phyloP scores from a whole-genome alignment of 116 monocot species.

The Trichopus zeylanicus region DNA sequence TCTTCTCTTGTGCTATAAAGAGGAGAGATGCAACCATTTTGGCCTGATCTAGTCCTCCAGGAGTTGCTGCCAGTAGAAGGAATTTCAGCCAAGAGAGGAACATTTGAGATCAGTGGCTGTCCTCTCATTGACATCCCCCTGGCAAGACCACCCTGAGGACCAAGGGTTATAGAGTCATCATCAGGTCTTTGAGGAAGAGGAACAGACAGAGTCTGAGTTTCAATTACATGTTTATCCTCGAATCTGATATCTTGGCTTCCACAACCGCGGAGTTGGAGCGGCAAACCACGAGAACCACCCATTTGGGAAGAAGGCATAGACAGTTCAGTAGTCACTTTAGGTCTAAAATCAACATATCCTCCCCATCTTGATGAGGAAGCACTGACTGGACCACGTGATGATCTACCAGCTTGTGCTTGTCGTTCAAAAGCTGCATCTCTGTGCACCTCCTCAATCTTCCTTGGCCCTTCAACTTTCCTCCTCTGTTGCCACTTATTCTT shows the following conservation, averaged over 20 bases:
- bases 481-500: constrained; percentile 89
- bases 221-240: constrained; percentile 54
- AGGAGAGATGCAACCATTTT: constrained; percentile 32
- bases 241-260: constrained; percentile 52
- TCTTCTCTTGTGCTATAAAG: constrained; percentile 28
- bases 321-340: constrained; percentile 25
- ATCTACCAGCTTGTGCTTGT: constrained; percentile 69
- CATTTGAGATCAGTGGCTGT: constrained; percentile 33
- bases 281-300: constrained; percentile 25
- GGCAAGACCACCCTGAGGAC: constrained; percentile 83
- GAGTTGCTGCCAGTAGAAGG: constrained; percentile 14
- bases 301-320: constrained; percentile 28
- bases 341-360: constrained; percentile 44
- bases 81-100: constrained; percentile 18
- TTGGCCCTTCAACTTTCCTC: constrained; percentile 89
- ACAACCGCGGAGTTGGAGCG: constrained; percentile 22
- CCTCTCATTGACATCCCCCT: constrained; percentile 79
- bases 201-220: constrained; percentile 38
- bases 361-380: constrained; percentile 47
- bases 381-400: constrained; percentile 49
- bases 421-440: constrained; percentile 83
- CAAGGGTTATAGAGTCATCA: constrained; percentile 60
- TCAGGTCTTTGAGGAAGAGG: constrained; percentile 61
- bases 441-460: constrained; percentile 94
- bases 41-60: constrained; percentile 21